Base-by-base conservation (phyloP, 129 eudicot species). In the Deinandra increscens region DNA sequence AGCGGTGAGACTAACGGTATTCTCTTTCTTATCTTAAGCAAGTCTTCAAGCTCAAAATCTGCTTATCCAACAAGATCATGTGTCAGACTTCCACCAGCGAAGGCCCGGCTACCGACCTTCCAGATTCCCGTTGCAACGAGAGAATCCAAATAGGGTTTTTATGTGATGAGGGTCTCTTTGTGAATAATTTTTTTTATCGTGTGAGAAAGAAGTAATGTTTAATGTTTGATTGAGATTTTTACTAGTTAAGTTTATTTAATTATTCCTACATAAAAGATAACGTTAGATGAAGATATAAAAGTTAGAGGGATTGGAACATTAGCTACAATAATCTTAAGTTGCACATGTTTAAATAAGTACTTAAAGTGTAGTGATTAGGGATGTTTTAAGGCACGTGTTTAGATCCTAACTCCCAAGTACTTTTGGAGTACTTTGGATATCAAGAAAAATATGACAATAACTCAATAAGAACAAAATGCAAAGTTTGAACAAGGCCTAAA, bases 381-480 rank as follows among this genome's bases (percentile, higher is more conserved):
- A 50, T 49, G 34, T 23, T 76, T 46, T 61, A 55, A 29, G 26
- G 26, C 62, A 76, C 53, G 69, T 75, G 75, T 43, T 76, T 68
- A 7, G 22, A 48, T 59, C 55, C 14, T 68, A 7, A n/a, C 38
- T 59, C 55, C 14, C 17, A 59, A 8, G 19, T 36, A 31, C 55
- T 65, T 51, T 58, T 58, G 64, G 17, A 23, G 17, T 23, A 9
- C 37, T 55, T 22, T 11, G 4, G 61, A 55, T 55, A 17, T 50
- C 15, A 50, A 50, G 20, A 9, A 15, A 46, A 14, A 14, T 46
- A 46, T 9, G 17, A 46, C 54, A n/a, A 14, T 46, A 46, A 46
- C 5, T 36, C 0, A 6, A 36, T 1, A 4, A 44, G 56, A 50
- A 50, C 56, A 50, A 50, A 17, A 5, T 50, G 23, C 11, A 36